Evolutionary conservation across 441 rosid species (phyloP).

Genomic region (Corymbia citriodora): DNA sequence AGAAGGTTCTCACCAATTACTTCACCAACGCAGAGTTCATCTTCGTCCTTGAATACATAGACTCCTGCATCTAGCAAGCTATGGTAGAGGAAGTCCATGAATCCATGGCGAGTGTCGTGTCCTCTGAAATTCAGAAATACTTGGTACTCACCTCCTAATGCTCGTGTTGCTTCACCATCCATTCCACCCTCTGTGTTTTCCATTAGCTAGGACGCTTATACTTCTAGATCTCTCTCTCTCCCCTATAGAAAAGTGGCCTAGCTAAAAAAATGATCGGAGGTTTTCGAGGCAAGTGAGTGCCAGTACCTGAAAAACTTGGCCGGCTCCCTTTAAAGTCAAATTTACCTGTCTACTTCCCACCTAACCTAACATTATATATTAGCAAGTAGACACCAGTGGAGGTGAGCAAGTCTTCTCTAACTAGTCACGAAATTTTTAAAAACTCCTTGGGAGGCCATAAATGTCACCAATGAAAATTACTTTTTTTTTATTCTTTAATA

Average conservation of each 20-base stretch:
- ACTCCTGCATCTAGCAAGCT: accelerated
- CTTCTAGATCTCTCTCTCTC: not conserved
- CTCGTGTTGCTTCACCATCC: accelerated
- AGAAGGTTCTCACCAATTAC: not conserved
- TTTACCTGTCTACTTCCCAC: not conserved
- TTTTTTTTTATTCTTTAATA: too few relatives aligned
- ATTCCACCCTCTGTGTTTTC: not conserved
- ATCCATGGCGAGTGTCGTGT: accelerated
- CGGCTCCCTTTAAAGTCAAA: not conserved
- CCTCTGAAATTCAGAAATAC: not conserved
- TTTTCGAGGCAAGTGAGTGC: not conserved
- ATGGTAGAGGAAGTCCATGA: accelerated
- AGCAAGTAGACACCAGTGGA: accelerated
- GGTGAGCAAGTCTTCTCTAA: not conserved
- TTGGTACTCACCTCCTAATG: accelerated
- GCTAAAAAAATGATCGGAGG: not conserved
- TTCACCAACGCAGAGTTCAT: accelerated
- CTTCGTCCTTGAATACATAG: accelerated
- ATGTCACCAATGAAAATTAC: not conserved
- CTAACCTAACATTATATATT: not conserved
- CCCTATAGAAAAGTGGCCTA: not conserved
- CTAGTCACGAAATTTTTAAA: not conserved
- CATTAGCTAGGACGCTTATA: not conserved
- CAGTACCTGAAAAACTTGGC: not conserved
- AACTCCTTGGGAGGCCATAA: not conserved